Evolutionary conservation across 805 yeast genomes (phyloP), one percentile per base, ranked within the genome.

Genomic region (Spathaspora boniae): DNA sequence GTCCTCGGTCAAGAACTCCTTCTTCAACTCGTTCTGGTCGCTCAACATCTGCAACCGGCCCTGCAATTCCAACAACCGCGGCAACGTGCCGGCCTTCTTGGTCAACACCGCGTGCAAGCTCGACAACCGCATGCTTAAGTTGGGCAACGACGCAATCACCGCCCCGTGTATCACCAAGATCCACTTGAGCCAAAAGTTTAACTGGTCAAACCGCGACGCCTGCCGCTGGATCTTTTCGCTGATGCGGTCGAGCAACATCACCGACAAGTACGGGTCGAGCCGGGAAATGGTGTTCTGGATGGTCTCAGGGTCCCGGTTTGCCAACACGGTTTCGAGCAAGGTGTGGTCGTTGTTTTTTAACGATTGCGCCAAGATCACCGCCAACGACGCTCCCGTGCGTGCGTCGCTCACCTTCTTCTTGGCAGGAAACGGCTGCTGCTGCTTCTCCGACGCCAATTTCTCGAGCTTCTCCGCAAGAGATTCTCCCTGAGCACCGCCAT

Each of bases 291-390:
- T 76, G 36, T 67, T 65, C 45, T 69, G 70, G 29, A 76, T 72
- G 6, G 74, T 61, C 5, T 51, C 54, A 32, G 74, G 74, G 45
- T 76, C 80, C 31, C 68, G 65, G 46, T 74, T 74, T 40, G 60
- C 60, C 44, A 93, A 69, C 9, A 95, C 95, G 3, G 86, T 78
- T 57, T 93, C 98, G 43, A 93, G 69, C 38, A 93, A 67, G 7
- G 93, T 66, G 50, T 81, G 88, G 56, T 93, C 99, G 50, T 85
- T 86, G 15, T 94, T 80, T 49, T 78, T 80, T 43, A 93, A 70
- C 0, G 98, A 91, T 63, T 93, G 98, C 9, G 89, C 70, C 29
- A 93, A 68, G n/a, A 93, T 77, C 1, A 84, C 80, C 2, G 96
- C 78, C 41, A 89, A 74, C 2, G 96, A 78, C 0, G 59, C 55